A percentile compares a stretch with the other conserved stretches of the same genome.
Conservation (phyloP, 495 filamentous ascomycete genomes). For the Durotheca rogersii region DNA sequence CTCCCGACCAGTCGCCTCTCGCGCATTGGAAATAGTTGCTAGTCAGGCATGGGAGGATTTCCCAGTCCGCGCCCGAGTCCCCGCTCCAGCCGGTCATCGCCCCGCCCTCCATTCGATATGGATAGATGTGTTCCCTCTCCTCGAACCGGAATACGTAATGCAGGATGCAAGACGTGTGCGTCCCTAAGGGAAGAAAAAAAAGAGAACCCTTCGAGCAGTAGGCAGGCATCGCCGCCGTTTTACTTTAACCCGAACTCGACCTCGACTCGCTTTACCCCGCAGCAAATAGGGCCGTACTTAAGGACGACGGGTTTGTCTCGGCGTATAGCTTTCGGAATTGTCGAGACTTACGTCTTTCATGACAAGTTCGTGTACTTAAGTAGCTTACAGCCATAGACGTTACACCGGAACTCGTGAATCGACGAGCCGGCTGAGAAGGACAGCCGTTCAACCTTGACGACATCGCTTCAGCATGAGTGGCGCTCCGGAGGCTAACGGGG, state of each 20-base stretch:
- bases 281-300: background rate
- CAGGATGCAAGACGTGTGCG: too few species aligned
- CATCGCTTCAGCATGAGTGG: slow-evolving; percentile 19
- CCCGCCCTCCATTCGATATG: too few species aligned
- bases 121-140: too few species aligned
- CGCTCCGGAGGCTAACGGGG: slow-evolving; percentile 10
- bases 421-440: background rate
- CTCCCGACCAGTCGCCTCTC: slow-evolving; percentile 23
- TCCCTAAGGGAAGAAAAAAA: too few species aligned
- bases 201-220: slow-evolving; percentile 21
- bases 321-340: too few species aligned
- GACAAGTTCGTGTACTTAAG: too few species aligned
- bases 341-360: too few species aligned
- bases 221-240: slow-evolving; percentile 6
- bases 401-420: background rate
- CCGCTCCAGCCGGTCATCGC: slow-evolving; percentile 17
- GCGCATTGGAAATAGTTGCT: slow-evolving; percentile 19
- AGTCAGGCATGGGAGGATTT: background rate
- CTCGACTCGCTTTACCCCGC: slow-evolving; percentile 18
- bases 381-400: too few species aligned
- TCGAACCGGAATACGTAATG: too few species aligned
- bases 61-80: slow-evolving; percentile 1
- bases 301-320: too few species aligned
- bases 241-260: slow-evolving; percentile 5
- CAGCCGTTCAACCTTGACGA: background rate